phyloP scores from a whole-genome alignment of 2,329 filamentous ascomycete species.

The Teratosphaeria pseudoeucalypti region DNA sequence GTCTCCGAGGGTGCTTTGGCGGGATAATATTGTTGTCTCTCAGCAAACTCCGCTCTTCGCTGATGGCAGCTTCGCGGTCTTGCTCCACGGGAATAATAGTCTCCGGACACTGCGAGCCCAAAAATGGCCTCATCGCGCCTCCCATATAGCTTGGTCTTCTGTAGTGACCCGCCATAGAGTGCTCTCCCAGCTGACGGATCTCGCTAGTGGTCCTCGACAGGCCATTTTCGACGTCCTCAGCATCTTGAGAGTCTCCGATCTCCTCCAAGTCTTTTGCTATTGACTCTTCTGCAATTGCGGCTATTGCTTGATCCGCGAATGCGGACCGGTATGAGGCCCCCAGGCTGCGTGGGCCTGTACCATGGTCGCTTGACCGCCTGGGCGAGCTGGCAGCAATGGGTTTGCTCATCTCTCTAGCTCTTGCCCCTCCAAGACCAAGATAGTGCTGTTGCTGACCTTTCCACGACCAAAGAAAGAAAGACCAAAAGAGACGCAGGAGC shows the following conservation, averaged over 20 bases:
- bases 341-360: slow-evolving; percentile 12
- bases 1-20: slow-evolving; percentile 37
- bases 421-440: not conserved
- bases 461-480: not conserved
- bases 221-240: slow-evolving; percentile 10
- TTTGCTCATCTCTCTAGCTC: slow-evolving; percentile 6
- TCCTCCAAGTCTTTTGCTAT: slow-evolving; percentile 23
- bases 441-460: not conserved
- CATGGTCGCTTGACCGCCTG: slow-evolving; percentile 1
- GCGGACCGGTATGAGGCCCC: slow-evolving; percentile 19
- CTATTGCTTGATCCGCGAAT: slow-evolving; percentile 11
- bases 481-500: not conserved
- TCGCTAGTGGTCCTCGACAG: slow-evolving; percentile 4
- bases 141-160: slow-evolving; percentile 68
- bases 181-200: slow-evolving; percentile 12
- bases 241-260: slow-evolving; percentile 5
- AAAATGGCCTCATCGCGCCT: slow-evolving; percentile 59
- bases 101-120: slow-evolving; percentile 47
- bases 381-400: slow-evolving; percentile 4
- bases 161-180: slow-evolving; percentile 56
- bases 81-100: slow-evolving; percentile 31
- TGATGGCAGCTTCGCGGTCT: slow-evolving; percentile 44
- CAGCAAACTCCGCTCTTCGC: slow-evolving; percentile 49
- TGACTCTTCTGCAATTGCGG: slow-evolving; percentile 22
- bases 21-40: slow-evolving; percentile 50